Evolutionary conservation across 1,284 basidiomycete genomes (phyloP), one percentile per base, ranked within the genome.

Genomic region (Lentinula novae-zelandiae): DNA sequence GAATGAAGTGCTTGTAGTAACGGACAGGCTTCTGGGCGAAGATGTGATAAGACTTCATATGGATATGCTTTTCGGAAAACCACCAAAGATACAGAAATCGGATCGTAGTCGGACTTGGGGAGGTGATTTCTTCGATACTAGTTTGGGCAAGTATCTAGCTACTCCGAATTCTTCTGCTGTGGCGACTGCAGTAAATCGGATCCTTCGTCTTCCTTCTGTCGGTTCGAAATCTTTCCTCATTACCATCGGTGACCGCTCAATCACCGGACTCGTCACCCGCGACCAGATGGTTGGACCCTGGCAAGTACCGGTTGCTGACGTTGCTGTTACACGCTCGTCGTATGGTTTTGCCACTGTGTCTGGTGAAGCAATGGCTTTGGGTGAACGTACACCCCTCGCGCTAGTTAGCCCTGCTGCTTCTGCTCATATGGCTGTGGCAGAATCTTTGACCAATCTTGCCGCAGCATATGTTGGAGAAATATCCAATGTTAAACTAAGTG

Each of bases 241-340:
- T 75, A 99, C 97, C 54, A 99, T 99, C 63, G 96, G 97, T 38
- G 96, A 99, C 72, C 87, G 96, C 57, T 85, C 89, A 51, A 90
- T 99, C 72, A 96, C 96, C 0, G 97, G 96, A 56, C 87, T 99
- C 46, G 95, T 98, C 62, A 88, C 92, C 8, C 86, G 97, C 55
- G 96, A 99, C 73, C 96, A 99, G 76, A 98, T 99, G 96, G 94
- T 98, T 20, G 97, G 96, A 0, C 96, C 96, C 0, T 99, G 93
- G 92, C 96, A 99, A 77, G 93, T 98, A 3, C 96, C 96, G 39
- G 95, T 98, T 5, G 92, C 97, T 15, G 96, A 99, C 67, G 96
- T 98, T 50, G 96, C 96, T 5, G 95, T 98, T 54, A 99, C 96
- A 1, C 89, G 93, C 27, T 85, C 94, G 0, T 89, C 93, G n/a